Percentiles rank a stretch among this genome's conserved stretches.
Conservation (phyloP, 208 protist genomes). For the Wallacemonas collosoma region DNA sequence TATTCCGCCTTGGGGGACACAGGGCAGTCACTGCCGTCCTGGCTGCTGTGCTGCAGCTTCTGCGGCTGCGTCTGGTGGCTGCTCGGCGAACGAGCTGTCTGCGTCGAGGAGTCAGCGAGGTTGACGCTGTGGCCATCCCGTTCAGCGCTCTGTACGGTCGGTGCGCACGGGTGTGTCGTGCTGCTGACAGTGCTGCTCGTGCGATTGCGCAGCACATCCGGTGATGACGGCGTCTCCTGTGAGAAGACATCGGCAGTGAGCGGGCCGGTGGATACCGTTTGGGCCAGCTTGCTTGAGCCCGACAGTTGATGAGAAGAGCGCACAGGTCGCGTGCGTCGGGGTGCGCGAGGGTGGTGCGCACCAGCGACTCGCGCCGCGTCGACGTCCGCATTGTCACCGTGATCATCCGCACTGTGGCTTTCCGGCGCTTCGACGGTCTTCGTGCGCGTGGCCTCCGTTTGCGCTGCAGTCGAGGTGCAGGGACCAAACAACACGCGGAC, state of each 20-base stretch:
- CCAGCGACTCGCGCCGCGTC: too few species aligned
- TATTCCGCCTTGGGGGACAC: too few species aligned
- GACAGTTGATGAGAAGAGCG: neutral
- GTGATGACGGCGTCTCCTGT: constrained; percentile 12
- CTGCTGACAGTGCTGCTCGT: constrained; percentile 2
- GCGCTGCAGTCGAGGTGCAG: too few species aligned
- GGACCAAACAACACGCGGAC: too few species aligned
- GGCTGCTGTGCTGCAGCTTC: neutral
- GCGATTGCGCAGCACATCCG: neutral
- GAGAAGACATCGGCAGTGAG: constrained; percentile 10
- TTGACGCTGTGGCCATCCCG: too few species aligned
- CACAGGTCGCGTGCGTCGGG: neutral
- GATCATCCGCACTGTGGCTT: too few species aligned
- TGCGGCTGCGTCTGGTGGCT: neutral
- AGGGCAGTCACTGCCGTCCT: neutral
- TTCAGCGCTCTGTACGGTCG: neutral
- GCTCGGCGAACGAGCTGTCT: neutral
- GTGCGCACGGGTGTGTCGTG: constrained; percentile 1
- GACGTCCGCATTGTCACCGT: too few species aligned
- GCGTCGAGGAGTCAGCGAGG: too few species aligned
- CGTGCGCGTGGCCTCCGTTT: too few species aligned
- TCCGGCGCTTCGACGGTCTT: too few species aligned
- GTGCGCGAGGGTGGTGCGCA: neutral
- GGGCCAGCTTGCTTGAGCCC: neutral
- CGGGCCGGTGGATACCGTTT: neutral